Evolutionary conservation across 768 basidiomycete species (phyloP), one percentile per base, ranked within the genome.

Genomic region (Zangia roseola): DNA sequence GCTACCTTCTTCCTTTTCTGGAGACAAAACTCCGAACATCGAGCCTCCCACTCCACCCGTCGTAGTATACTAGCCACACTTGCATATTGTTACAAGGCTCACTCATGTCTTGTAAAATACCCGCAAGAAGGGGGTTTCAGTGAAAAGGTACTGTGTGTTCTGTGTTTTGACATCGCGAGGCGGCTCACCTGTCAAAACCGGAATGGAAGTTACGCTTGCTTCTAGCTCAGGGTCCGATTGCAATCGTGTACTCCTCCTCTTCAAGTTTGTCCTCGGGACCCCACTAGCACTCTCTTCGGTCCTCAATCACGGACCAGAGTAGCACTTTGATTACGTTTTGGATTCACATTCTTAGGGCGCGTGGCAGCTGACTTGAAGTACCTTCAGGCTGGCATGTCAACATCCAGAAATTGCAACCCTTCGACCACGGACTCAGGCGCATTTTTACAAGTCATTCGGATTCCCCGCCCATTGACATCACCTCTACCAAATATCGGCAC

Each of bases 161-260:
- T 31, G 16, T 28, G 16, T 25, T 36, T 47, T 46, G 31, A 34
- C 21, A n/a, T 5, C 30, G 14, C 19, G 31, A 16, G 2, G 7
- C 40, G 24, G n/a, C n/a, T n/a, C 41, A n/a, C 5, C 23, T 10
- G 42, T 55, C 43, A 41, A 25, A 30, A 36, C 24, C 13, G 44
- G 49, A 56, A 57, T 46, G 48, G 35, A 56, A 34, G 16, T 26
- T 25, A n/a, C n/a, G 10, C 21, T n/a, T 24, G 40, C 54, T 56
- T 56, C 53, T 56, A 40, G 44, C 41, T 28, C 55, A 52, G 54
- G 54, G 48, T 28, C 21, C 5, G 19, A 28, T 4, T n/a, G n/a
- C n/a, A n/a, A n/a, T n/a, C n/a, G n/a, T n/a, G n/a, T n/a, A n/a
- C n/a, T n/a, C n/a, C n/a, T n/a, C 10, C 31, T 31, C 31, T 2